Evolutionary conservation across 805 yeast genomes (phyloP), one percentile per base, ranked within the genome.

Genomic region (Sugiyamaella americana): DNA sequence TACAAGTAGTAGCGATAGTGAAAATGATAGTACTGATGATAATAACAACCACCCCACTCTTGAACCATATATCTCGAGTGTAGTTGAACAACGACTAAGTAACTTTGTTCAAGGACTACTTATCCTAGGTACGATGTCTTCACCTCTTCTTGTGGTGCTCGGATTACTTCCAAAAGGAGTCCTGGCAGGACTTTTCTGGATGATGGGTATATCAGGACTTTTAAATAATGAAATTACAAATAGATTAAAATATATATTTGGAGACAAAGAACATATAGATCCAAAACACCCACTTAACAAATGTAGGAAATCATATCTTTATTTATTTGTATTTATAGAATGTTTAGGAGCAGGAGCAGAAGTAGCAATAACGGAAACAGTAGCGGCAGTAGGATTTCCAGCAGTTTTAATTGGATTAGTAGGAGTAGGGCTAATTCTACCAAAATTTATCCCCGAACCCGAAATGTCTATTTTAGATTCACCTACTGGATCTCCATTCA

Each of bases 351-450:
- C 82, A 44, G 83, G 75, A 1, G 84, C 79, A 0, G 98, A 94
- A 60, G 83, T 87, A 53, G 93, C 80, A 0, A 87, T 91, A 26
- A 84, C 95, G 0, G 77, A 82, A 59, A 87, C 96, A 0, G 79
- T 73, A 50, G 98, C 93, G 0, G 97, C 98, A 0, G 87, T 91
- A 26, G 98, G 95, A 2, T 91, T 93, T 59, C 98, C 98, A 0
- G 83, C 87, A 2, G 86, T 93, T 0, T 66, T 91, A 42, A 64
- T 91, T 58, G 49, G 72, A 2, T 74, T 80, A 44, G 89, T 86
- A 48, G 73, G 83, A 19, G 67, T 79, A 1, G 78, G 87, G 10
- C 73, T 79, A 58, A 55, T 74, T 4, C 80, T 94, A 67, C 85
- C 84, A 0, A 62, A 59, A 44, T 59, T 83, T 1, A 84, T 89